A percentile compares a stretch with the other conserved stretches of the same genome.
These are phyloP conservation scores for Sugiyamaella americana DNA, from an alignment of 805 yeast species.

Conservation along the genomic window DNA sequence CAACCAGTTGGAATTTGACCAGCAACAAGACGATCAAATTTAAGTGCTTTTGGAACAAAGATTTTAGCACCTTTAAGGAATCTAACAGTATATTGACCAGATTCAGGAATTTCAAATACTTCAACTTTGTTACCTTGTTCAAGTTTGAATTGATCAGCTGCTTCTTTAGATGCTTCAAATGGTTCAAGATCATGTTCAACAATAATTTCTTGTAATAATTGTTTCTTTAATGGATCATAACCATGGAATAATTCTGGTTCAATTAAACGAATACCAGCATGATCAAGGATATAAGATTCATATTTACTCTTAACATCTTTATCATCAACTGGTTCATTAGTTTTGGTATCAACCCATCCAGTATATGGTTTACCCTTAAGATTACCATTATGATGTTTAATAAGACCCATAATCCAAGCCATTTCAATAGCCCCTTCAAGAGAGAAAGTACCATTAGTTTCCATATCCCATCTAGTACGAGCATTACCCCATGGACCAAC, in stretches of 20 bases:
- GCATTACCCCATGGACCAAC: slow-evolving; percentile 99
- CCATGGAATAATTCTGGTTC: slow-evolving; percentile 94
- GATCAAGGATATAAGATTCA: slow-evolving; percentile 81
- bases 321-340: slow-evolving; percentile 89
- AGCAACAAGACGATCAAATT: slow-evolving; percentile 53
- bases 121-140: slow-evolving; percentile 95
- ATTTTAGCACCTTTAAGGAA: slow-evolving; percentile 90
- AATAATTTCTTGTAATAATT: slow-evolving; percentile 89
- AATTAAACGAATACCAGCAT: slow-evolving; percentile 92
- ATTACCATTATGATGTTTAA: slow-evolving; percentile 89
- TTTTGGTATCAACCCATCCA: slow-evolving; percentile 97
- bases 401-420: slow-evolving; percentile 99
- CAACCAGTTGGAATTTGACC: slow-evolving; percentile 99
- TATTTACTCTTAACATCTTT: slow-evolving; percentile 87
- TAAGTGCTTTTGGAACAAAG: slow-evolving; percentile 81
- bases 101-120: slow-evolving; percentile 77
- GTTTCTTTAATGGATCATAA: slow-evolving; percentile 91
- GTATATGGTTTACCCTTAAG: slow-evolving; percentile 80
- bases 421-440: slow-evolving; percentile 97
- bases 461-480: slow-evolving; percentile 99
- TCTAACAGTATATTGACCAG: slow-evolving; percentile 88
- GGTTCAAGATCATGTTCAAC: slow-evolving; percentile 95
- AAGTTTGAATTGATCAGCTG: slow-evolving; percentile 88
- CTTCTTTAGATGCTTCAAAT: slow-evolving; percentile 89
- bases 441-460: slow-evolving; percentile 88